phyloP scores from a whole-genome alignment of 768 basidiomycete genomes.

The Tubosaeta sp. region DNA sequence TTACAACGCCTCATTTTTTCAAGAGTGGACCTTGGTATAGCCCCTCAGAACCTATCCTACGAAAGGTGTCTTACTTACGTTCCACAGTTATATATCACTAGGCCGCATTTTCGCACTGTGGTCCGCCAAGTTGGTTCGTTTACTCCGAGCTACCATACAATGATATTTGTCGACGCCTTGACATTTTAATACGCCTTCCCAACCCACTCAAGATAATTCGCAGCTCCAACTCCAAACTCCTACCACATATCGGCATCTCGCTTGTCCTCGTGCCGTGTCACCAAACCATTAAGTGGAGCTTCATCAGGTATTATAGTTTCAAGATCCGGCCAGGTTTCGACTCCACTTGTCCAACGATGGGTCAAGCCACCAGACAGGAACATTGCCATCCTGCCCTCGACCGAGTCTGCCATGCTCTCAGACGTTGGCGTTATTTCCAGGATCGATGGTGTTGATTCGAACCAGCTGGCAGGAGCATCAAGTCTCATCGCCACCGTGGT shows the following conservation, averaged over 20 bases:
- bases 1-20: not conserved
- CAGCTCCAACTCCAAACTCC: not conserved
- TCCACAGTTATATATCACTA: not conserved
- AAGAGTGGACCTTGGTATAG: not conserved
- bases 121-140: not conserved
- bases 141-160: not conserved
- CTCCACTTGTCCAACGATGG: not conserved
- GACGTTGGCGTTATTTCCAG: slow-evolving; percentile 1
- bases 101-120: not conserved
- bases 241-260: not conserved
- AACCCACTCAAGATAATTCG: not conserved
- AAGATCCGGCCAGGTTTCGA: not conserved
- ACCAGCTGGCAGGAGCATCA: not conserved
- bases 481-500: not conserved
- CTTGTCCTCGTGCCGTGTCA: slow-evolving; percentile 5
- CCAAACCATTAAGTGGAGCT: slow-evolving; percentile 1
- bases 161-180: not conserved
- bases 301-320: slow-evolving; percentile 6
- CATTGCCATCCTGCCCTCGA: not conserved
- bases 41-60: not conserved
- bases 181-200: not conserved
- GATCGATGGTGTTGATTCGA: not conserved
- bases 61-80: not conserved
- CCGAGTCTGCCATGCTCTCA: slow-evolving; percentile 3
- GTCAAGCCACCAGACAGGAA: not conserved